These are phyloP conservation scores for Paraglomus brasilianum DNA, from an alignment of 192 early-diverging fungal genomes.

Conservation along the genomic window DNA sequence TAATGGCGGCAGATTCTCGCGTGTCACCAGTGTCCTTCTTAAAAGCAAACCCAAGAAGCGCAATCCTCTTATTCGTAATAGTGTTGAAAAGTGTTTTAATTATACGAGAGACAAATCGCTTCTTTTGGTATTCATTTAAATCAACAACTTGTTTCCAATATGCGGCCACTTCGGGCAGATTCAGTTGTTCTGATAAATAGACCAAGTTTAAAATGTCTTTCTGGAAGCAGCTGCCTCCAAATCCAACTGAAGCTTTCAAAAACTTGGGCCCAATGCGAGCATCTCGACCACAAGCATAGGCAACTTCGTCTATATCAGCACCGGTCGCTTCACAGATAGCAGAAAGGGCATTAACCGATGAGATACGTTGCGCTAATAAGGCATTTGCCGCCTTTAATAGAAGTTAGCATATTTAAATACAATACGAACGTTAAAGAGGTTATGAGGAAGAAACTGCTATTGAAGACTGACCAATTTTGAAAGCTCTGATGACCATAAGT, in stretches of 20 bases:
- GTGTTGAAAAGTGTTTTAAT: slow-evolving; percentile 74
- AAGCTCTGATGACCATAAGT: slow-evolving; percentile 93
- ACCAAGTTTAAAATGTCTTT: slow-evolving; percentile 93
- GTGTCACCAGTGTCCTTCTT: slow-evolving; percentile 95
- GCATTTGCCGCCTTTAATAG: slow-evolving; percentile 80
- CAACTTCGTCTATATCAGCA: slow-evolving; percentile 87
- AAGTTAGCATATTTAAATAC: slow-evolving; percentile 9
- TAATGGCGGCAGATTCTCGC: slow-evolving; percentile 89
- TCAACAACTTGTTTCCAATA: slow-evolving; percentile 91
- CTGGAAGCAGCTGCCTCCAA: slow-evolving; percentile 94
- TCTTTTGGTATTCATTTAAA: slow-evolving; percentile 92
- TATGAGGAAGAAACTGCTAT: not conserved
- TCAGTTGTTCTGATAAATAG: slow-evolving; percentile 80
- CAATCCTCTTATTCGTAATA: slow-evolving; percentile 76
- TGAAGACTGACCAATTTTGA: slow-evolving; percentile 73
- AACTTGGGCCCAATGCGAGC: slow-evolving; percentile 86
- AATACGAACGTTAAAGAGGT: no score
- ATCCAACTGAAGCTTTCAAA: slow-evolving; percentile 88
- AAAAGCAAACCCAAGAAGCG: slow-evolving; percentile 88
- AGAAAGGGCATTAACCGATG: slow-evolving; percentile 85
- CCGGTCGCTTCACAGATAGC: slow-evolving; percentile 92
- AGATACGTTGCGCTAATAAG: slow-evolving; percentile 90
- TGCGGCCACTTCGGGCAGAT: slow-evolving; percentile 84
- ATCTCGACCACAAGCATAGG: slow-evolving; percentile 87
- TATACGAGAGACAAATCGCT: slow-evolving; percentile 74